A percentile compares a stretch with the other conserved stretches of the same genome.
These are phyloP conservation scores for Rossbeevera mucosa DNA, from an alignment of 768 basidiomycete genomes.

Conservation along the genomic window DNA sequence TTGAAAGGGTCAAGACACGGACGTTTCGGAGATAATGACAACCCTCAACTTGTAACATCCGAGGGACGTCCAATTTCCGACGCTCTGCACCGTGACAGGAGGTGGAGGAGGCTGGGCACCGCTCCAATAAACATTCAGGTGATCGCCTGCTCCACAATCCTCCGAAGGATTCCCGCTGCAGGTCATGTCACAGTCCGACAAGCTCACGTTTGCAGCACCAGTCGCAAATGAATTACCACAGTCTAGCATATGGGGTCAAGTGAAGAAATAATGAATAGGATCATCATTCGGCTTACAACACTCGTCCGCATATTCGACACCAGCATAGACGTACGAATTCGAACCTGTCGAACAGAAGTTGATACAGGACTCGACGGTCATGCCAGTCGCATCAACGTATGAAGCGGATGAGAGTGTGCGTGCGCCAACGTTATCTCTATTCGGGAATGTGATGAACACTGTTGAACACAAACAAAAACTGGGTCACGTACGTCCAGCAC, in stretches of 20 bases:
- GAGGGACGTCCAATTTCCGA: conserved; percentile 63
- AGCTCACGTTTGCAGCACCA: conserved; percentile 41
- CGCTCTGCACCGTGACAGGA: conserved; percentile 48
- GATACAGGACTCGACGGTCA: conserved; percentile 59
- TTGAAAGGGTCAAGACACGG: neutral
- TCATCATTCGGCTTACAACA: conserved; percentile 48
- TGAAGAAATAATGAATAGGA: neutral
- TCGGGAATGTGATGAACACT: conserved; percentile 3
- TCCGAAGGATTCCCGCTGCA: conserved; percentile 59
- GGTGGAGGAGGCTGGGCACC: conserved; percentile 52
- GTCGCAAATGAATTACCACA: conserved; percentile 55
- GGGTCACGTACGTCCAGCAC: conserved; percentile 53
- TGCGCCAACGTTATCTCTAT: conserved; percentile 51
- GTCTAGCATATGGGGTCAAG: conserved; percentile 35
- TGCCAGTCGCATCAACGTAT: conserved; percentile 42
- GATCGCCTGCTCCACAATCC: conserved; percentile 55
- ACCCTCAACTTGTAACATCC: conserved; percentile 71
- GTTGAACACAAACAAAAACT: conserved; percentile 9
- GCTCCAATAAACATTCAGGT: conserved; percentile 62
- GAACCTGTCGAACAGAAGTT: conserved; percentile 36
- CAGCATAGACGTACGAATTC: conserved; percentile 55
- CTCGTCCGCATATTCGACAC: conserved; percentile 62
- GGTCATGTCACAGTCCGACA: conserved; percentile 54
- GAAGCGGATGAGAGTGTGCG: conserved; percentile 54
- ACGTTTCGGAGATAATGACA: neutral